These are phyloP conservation scores for Macadamia integrifolia DNA, from an alignment of 164 flowering plant genomes.

Conservation along the genomic window DNA sequence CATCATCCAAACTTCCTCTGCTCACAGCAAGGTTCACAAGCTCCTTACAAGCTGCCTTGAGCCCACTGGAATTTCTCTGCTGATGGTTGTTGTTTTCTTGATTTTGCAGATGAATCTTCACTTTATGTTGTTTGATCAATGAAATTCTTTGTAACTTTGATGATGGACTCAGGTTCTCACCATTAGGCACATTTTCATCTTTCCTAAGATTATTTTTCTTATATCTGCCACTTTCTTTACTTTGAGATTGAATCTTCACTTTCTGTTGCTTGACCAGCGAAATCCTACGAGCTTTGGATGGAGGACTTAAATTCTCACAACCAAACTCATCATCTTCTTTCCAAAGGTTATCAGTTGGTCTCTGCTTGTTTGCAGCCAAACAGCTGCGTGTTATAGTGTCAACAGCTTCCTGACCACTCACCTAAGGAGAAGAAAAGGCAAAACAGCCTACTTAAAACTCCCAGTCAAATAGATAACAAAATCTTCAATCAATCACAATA, in stretches of 20 bases:
- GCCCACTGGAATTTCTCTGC: slow-evolving; percentile 20
- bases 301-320: slow-evolving; percentile 18
- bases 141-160: slow-evolving; percentile 33
- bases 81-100: slow-evolving; percentile 11
- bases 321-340: slow-evolving; percentile 12
- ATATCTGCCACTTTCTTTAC: slow-evolving; percentile 2
- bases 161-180: slow-evolving; percentile 32
- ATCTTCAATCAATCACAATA: not conserved
- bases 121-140: slow-evolving; percentile 28
- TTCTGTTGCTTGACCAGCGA: slow-evolving; percentile 12
- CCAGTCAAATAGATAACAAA: not conserved
- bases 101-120: slow-evolving; percentile 15
- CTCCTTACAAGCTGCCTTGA: slow-evolving; percentile 56
- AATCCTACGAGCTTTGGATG: slow-evolving; percentile 10
- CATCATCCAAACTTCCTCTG: slow-evolving; percentile 74
- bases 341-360: slow-evolving; percentile 9
- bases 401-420: slow-evolving; percentile 75
- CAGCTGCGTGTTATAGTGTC: slow-evolving; percentile 30
- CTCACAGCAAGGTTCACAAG: slow-evolving; percentile 50
- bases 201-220: not conserved
- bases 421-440: slow-evolving; percentile 33
- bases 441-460: slow-evolving; percentile 5
- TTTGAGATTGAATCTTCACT: not conserved
- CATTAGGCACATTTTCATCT: slow-evolving; percentile 15
- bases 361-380: slow-evolving; percentile 20